Percentiles rank a stretch among this genome's conserved stretches.
phyloP scores from a whole-genome alignment of 106 monocot genomes.

The Posidonia australis region DNA sequence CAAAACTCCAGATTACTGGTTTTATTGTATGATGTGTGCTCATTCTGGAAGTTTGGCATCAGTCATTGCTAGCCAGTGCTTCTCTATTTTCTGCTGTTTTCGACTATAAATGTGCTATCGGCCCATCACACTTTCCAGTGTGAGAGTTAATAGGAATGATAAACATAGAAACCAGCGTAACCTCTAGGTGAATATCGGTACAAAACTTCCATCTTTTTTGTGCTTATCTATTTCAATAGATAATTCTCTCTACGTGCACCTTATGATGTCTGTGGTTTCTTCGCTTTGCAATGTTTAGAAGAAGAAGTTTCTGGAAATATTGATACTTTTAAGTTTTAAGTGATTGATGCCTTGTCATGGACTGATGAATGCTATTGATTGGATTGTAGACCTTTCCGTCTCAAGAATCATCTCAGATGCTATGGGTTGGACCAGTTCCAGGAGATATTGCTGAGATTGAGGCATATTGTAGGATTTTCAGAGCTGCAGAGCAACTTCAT shows the following conservation, averaged over 20 bases:
- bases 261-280: background rate
- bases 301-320: background rate
- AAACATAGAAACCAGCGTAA: too few relatives aligned
- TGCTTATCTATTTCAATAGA: background rate
- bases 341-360: background rate
- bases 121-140: too few relatives aligned
- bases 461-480: slow-evolving; percentile 95
- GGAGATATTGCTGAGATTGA: slow-evolving; percentile 97
- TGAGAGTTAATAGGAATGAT: too few relatives aligned
- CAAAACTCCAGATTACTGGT: too few relatives aligned
- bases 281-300: background rate
- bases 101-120: too few relatives aligned
- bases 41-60: too few relatives aligned
- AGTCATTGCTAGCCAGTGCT: too few relatives aligned
- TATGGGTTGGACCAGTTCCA: slow-evolving; percentile 86
- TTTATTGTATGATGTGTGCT: too few relatives aligned
- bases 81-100: too few relatives aligned
- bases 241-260: background rate
- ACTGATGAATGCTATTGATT: background rate
- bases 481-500: slow-evolving; percentile 88
- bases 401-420: slow-evolving; percentile 50
- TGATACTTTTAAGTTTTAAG: background rate
- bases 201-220: too few relatives aligned
- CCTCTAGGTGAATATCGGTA: too few relatives aligned
- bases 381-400: slow-evolving; percentile 36